Conservation (phyloP, 164 flowering plant genomes). For the Sedum album region DNA sequence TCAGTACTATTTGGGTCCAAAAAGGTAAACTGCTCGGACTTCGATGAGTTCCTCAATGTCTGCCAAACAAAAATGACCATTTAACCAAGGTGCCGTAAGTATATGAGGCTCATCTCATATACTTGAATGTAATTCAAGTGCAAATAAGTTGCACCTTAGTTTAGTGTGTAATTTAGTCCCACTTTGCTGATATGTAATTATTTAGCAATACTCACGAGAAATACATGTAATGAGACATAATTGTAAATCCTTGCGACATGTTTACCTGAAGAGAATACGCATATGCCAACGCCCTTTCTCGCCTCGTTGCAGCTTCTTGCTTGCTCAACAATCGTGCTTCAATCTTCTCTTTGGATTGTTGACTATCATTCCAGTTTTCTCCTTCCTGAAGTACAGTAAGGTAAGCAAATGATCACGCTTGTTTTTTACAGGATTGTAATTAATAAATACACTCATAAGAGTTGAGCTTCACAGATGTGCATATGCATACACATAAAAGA, state of each 20-base stretch:
- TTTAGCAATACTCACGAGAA: no score
- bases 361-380: conserved; percentile 52
- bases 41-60: not conserved
- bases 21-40: not conserved
- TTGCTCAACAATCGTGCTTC: conserved; percentile 42
- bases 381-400: conserved; percentile 12
- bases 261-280: conserved; percentile 65
- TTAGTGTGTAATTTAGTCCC: no score
- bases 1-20: conserved; percentile 14
- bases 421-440: not conserved
- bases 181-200: no score
- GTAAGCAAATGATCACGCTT: not conserved
- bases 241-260: no score
- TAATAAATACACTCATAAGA: not conserved
- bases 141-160: not conserved
- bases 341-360: conserved; percentile 48
- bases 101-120: no score
- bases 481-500: not conserved
- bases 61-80: no score
- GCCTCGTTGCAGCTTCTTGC: conserved; percentile 56
- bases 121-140: no score
- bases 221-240: no score
- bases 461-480: not conserved
- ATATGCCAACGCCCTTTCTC: conserved; percentile 73
- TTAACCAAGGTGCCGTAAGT: no score